These are phyloP conservation scores for Pseudonitzschia pungens DNA, from an alignment of 108 stramenopile genomes.

Conservation along the genomic window DNA sequence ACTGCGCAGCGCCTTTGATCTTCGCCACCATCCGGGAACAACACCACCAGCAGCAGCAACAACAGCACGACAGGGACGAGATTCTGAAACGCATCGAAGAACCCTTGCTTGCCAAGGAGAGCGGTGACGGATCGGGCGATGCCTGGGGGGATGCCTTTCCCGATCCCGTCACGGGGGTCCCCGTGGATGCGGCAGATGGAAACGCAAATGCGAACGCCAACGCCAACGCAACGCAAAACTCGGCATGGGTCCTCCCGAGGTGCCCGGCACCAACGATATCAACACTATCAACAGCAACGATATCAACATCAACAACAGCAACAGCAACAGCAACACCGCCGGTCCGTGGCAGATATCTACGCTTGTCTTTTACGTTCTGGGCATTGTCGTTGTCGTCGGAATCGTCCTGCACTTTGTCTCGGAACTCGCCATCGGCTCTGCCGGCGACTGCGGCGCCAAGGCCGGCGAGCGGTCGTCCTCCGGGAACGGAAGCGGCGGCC, in stretches of 20 bases:
- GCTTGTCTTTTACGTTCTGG: conserved; percentile 44
- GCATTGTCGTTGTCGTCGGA: conserved; percentile 56
- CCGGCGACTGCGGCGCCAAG: not conserved
- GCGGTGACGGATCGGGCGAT: conserved; percentile 1
- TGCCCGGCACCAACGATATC: not conserved
- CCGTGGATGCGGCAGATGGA: not conserved
- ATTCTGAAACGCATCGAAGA: conserved; percentile 25
- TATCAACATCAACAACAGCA: conserved; percentile 12
- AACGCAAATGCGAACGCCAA: not conserved
- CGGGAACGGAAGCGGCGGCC: not conserved
- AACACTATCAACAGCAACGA: conserved; percentile 19
- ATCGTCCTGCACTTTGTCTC: conserved; percentile 63
- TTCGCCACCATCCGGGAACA: conserved; percentile 5
- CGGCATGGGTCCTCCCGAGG: not conserved
- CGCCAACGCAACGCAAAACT: too few species aligned
- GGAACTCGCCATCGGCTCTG: conserved; percentile 6
- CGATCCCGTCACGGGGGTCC: not conserved
- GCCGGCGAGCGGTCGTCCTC: too few species aligned
- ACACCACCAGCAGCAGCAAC: not conserved
- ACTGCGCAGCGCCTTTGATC: not conserved
- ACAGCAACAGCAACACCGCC: conserved; percentile 11
- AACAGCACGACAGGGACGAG: conserved; percentile 5
- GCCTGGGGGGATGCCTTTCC: not conserved
- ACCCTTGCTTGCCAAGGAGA: conserved; percentile 15
- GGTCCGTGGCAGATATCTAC: conserved; percentile 66